Percentiles rank a stretch among this genome's conserved stretches.
These are phyloP conservation scores for Monilinia polystroma DNA, from an alignment of 2,329 filamentous ascomycete genomes.

Conservation along the genomic window DNA sequence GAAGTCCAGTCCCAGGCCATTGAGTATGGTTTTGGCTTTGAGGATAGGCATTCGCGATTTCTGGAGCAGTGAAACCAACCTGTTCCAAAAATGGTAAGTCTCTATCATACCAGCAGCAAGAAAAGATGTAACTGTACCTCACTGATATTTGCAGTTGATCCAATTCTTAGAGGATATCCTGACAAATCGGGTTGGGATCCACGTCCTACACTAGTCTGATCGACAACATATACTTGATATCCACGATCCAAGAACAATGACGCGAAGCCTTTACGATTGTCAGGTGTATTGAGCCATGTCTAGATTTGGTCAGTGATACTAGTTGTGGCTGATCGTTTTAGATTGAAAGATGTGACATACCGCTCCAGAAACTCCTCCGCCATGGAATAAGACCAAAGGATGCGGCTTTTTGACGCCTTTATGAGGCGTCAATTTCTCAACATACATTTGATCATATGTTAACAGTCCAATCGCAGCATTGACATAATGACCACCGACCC, in stretches of 20 bases:
- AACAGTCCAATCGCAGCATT: conserved; percentile 25
- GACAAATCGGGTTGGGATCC: conserved; percentile 29
- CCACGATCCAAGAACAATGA: conserved; percentile 47
- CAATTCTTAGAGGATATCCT: conserved; percentile 32
- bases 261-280: conserved; percentile 48
- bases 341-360: conserved; percentile 17
- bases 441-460: conserved; percentile 49
- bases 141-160: conserved; percentile 27
- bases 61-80: conserved; percentile 19
- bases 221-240: conserved; percentile 46
- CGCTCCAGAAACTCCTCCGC: conserved; percentile 26
- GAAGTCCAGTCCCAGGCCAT: conserved; percentile 42
- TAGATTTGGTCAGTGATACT: conserved; percentile 24
- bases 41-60: conserved; percentile 16
- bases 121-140: not conserved
- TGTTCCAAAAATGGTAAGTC: not conserved
- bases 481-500: conserved; percentile 30
- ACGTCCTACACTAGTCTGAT: conserved; percentile 32
- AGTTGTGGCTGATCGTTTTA: not conserved
- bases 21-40: conserved; percentile 41
- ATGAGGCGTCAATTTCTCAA: conserved; percentile 47
- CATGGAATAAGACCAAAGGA: conserved; percentile 29
- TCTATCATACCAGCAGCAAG: not conserved
- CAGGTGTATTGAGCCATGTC: conserved; percentile 48
- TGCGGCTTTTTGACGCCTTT: conserved; percentile 23